A percentile compares a stretch with the other conserved stretches of the same genome.
These are phyloP conservation scores for Penicillium sp. DNA, from an alignment of 2,329 filamentous ascomycete species.

Conservation along the genomic window DNA sequence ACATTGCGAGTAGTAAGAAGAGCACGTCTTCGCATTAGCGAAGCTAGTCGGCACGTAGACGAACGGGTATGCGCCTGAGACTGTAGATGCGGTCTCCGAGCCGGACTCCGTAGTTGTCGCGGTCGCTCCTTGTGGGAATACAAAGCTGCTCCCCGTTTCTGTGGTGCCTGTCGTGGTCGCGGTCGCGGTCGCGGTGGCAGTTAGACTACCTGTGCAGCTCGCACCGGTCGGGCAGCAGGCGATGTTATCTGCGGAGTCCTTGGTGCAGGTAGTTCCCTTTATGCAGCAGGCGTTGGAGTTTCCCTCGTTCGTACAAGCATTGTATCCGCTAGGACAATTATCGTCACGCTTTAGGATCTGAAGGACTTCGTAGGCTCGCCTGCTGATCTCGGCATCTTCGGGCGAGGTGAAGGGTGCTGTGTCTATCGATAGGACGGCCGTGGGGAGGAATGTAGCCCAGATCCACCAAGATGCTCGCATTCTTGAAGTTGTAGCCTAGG, in stretches of 20 bases:
- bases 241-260: slow-evolving; percentile 57
- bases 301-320: slow-evolving; percentile 53
- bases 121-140: slow-evolving; percentile 35
- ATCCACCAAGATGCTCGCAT: slow-evolving; percentile 37
- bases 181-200: slow-evolving; percentile 18
- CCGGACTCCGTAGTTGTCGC: slow-evolving; percentile 25
- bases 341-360: slow-evolving; percentile 32
- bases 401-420: slow-evolving; percentile 32
- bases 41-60: slow-evolving; percentile 56
- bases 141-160: slow-evolving; percentile 28
- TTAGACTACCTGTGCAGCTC: slow-evolving; percentile 58
- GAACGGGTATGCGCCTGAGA: slow-evolving; percentile 54
- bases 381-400: slow-evolving; percentile 19
- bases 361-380: slow-evolving; percentile 32
- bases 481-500: slow-evolving; percentile 21
- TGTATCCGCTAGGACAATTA: slow-evolving; percentile 54
- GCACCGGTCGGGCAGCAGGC: slow-evolving; percentile 62
- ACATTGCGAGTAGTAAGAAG: slow-evolving; percentile 55
- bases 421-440: slow-evolving; percentile 30
- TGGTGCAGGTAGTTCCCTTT: slow-evolving; percentile 53
- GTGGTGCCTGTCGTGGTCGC: slow-evolving; percentile 22
- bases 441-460: slow-evolving; percentile 31
- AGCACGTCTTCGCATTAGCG: slow-evolving; percentile 51
- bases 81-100: slow-evolving; percentile 40
- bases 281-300: slow-evolving; percentile 58